These are phyloP conservation scores for Boletus bicolor DNA, from an alignment of 768 basidiomycete species.

Conservation along the genomic window DNA sequence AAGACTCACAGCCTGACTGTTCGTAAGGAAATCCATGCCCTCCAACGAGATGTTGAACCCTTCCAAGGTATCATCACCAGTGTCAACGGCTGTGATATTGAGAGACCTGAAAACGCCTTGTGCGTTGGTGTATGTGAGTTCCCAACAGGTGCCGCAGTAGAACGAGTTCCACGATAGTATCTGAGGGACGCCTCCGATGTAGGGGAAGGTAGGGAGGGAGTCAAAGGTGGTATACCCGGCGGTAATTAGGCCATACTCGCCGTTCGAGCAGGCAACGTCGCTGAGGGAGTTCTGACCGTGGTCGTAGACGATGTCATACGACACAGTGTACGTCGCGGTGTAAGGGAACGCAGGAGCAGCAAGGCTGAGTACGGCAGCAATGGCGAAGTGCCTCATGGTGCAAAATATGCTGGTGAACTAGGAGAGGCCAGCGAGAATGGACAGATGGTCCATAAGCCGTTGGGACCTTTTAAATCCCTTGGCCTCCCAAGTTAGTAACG, in stretches of 20 bases:
- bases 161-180: slow-evolving; percentile 50
- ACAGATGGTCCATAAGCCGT: neutral
- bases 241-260: slow-evolving; percentile 47
- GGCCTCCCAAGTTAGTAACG: neutral
- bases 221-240: slow-evolving; percentile 47
- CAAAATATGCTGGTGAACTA: neutral
- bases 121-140: slow-evolving; percentile 42
- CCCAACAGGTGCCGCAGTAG: slow-evolving; percentile 61
- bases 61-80: slow-evolving; percentile 25
- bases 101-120: slow-evolving; percentile 35
- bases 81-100: slow-evolving; percentile 52
- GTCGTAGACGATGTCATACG: slow-evolving; percentile 54
- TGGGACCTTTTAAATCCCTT: neutral
- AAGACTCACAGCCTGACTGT: slow-evolving; percentile 22
- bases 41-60: slow-evolving; percentile 38
- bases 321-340: slow-evolving; percentile 21
- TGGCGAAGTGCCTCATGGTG: slow-evolving; percentile 7
- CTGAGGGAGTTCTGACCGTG: slow-evolving; percentile 36
- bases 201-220: slow-evolving; percentile 54
- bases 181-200: slow-evolving; percentile 54
- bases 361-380: slow-evolving; percentile 8
- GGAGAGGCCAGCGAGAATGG: neutral
- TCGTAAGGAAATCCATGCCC: slow-evolving; percentile 37
- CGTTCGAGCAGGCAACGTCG: slow-evolving; percentile 50
- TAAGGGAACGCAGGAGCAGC: neutral